Percentiles rank a stretch among this genome's conserved stretches.
Evolutionary conservation across 2,329 filamentous ascomycete species (phyloP).

Genomic region (Achaetomium macrosporum): DNA sequence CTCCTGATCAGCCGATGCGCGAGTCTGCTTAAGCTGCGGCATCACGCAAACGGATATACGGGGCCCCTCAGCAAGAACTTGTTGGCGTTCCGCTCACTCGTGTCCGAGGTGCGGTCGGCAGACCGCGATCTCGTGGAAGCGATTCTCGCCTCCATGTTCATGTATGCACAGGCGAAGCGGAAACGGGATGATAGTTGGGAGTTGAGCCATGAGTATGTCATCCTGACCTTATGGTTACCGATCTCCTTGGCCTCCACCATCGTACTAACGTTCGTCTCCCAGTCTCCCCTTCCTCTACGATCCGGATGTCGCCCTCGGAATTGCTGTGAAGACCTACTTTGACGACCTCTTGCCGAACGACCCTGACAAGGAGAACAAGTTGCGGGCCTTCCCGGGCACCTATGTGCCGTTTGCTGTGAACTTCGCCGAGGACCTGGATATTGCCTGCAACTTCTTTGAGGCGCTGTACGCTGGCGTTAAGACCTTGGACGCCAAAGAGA

Average conservation of each 20-base stretch:
- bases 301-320: conserved; percentile 69
- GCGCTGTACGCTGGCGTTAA: conserved; percentile 54
- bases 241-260: background rate
- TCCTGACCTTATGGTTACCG: background rate
- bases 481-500: conserved; percentile 43
- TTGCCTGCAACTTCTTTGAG: conserved; percentile 52
- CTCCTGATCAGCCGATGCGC: conserved; percentile 82
- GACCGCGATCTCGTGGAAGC: conserved; percentile 82
- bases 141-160: conserved; percentile 70
- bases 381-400: conserved; percentile 44
- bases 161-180: conserved; percentile 72
- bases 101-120: conserved; percentile 69
- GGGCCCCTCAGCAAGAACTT: conserved; percentile 88
- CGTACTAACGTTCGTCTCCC: conserved; percentile 10
- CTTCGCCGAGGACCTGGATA: conserved; percentile 54
- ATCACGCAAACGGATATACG: conserved; percentile 84
- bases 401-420: conserved; percentile 56
- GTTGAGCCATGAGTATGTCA: conserved; percentile 64
- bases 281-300: conserved; percentile 33
- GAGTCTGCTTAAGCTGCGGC: conserved; percentile 73
- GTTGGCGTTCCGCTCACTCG: conserved; percentile 77
- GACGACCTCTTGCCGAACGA: conserved; percentile 53
- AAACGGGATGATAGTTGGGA: conserved; percentile 60
- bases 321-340: conserved; percentile 72
- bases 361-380: conserved; percentile 37